Conservation (phyloP, 2,329 filamentous ascomycete species). For the Lasiodiplodia hormozganensis region DNA sequence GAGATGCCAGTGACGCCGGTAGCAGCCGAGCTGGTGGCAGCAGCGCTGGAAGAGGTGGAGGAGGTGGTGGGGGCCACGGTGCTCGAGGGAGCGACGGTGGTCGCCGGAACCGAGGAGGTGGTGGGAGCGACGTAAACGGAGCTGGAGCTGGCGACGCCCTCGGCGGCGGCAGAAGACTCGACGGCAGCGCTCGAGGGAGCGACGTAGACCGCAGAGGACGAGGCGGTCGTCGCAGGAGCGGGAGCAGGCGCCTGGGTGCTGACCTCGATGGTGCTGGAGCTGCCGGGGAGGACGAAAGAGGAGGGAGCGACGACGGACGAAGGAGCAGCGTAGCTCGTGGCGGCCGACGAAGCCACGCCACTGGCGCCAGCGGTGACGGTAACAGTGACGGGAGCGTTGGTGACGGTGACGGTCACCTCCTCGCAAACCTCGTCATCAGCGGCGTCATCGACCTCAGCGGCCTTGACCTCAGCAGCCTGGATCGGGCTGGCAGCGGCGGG, state of each 20-base stretch:
- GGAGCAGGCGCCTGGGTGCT: conserved; percentile 26
- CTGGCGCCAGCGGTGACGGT: conserved; percentile 42
- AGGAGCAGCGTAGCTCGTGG: conserved; percentile 31
- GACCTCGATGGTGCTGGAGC: conserved; percentile 24
- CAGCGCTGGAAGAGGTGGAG: conserved; percentile 32
- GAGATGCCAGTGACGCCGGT: conserved; percentile 32
- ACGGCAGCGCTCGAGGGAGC: conserved; percentile 24
- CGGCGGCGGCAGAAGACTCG: conserved; percentile 3
- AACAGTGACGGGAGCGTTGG: conserved; percentile 36
- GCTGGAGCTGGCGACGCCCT: neutral
- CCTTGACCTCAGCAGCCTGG: conserved; percentile 28
- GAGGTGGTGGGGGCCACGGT: conserved; percentile 33
- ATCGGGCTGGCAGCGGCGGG: conserved; percentile 16
- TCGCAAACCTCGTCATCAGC: conserved; percentile 47
- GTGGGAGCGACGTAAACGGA: conserved; percentile 1
- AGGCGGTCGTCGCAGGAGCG: conserved; percentile 15
- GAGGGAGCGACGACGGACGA: conserved; percentile 31
- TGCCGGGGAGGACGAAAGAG: conserved; percentile 27
- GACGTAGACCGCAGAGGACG: conserved; percentile 33
- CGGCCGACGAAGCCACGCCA: conserved; percentile 16
- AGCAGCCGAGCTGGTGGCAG: conserved; percentile 32
- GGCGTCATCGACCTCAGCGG: conserved; percentile 36
- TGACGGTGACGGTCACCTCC: conserved; percentile 49
- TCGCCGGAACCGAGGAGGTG: conserved; percentile 5
- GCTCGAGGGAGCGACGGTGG: conserved; percentile 19